Percentiles rank a stretch among this genome's conserved stretches.
Evolutionary conservation across 1,139 yeast species (phyloP).

Genomic region (Yamadazyma friedrichii): DNA sequence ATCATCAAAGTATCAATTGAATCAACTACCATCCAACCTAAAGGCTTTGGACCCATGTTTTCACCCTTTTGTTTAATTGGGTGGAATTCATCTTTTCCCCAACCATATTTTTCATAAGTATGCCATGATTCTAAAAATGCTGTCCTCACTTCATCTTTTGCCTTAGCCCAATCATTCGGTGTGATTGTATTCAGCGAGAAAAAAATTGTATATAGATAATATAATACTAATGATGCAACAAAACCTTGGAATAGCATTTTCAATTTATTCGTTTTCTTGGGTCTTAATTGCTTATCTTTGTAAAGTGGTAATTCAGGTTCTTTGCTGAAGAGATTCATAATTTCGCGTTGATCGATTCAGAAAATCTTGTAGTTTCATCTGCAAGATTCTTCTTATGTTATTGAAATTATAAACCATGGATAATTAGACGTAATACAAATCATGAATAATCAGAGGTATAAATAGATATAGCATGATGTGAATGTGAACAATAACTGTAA

Average conservation of each 20-base stretch:
- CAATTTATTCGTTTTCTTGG: constrained; percentile 14
- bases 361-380: not conserved
- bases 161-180: constrained; percentile 33
- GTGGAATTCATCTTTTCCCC: constrained; percentile 58
- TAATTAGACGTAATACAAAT: too few species aligned
- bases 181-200: not conserved
- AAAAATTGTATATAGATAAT: constrained; percentile 29
- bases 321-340: constrained; percentile 7
- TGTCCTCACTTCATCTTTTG: constrained; percentile 55
- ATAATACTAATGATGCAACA: constrained; percentile 36
- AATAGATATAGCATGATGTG: too few species aligned
- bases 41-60: constrained; percentile 79
- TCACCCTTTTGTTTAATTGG: constrained; percentile 61
- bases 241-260: constrained; percentile 46
- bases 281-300: constrained; percentile 26
- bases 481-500: too few species aligned
- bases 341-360: constrained; percentile 2
- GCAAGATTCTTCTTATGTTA: not conserved
- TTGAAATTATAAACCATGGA: too few species aligned
- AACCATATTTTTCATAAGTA: constrained; percentile 72
- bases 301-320: constrained; percentile 25
- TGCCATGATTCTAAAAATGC: constrained; percentile 80
- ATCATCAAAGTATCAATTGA: constrained; percentile 79
- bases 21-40: constrained; percentile 96
- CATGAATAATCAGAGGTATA: too few species aligned